phyloP scores from a whole-genome alignment of 768 basidiomycete species.

The Rhodotorula paludigena region DNA sequence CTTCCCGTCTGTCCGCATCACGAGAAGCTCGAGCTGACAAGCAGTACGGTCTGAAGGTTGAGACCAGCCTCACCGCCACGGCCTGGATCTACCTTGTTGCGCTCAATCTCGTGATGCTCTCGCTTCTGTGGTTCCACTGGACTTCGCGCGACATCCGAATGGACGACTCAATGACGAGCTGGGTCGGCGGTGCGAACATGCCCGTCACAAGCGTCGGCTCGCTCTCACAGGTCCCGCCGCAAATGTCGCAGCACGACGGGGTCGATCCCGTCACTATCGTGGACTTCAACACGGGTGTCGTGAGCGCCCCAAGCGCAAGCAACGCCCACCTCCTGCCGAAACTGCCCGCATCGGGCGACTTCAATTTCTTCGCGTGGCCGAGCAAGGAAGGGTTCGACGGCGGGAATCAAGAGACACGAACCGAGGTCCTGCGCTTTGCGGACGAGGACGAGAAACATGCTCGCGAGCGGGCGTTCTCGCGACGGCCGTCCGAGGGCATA shows the following conservation, averaged over 20 bases:
- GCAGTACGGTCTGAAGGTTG: background rate
- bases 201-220: background rate
- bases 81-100: slow-evolving; percentile 1
- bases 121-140: slow-evolving; percentile 5
- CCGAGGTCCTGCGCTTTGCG: background rate
- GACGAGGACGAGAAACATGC: background rate
- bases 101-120: background rate
- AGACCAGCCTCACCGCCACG: background rate
- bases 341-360: too few relatives aligned
- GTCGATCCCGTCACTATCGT: background rate
- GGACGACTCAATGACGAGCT: background rate
- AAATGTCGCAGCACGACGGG: background rate
- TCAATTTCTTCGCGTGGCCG: background rate
- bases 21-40: too few relatives aligned
- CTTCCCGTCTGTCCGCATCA: background rate
- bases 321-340: background rate
- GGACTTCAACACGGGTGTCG: background rate
- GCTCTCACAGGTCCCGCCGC: too few relatives aligned
- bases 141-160: background rate
- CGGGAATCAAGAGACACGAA: too few relatives aligned
- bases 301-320: background rate
- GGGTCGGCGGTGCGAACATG: background rate
- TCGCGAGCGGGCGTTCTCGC: background rate
- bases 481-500: too few relatives aligned
- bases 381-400: background rate